phyloP scores from a whole-genome alignment of 306 rosid genomes.

The Trifolium pratense region DNA sequence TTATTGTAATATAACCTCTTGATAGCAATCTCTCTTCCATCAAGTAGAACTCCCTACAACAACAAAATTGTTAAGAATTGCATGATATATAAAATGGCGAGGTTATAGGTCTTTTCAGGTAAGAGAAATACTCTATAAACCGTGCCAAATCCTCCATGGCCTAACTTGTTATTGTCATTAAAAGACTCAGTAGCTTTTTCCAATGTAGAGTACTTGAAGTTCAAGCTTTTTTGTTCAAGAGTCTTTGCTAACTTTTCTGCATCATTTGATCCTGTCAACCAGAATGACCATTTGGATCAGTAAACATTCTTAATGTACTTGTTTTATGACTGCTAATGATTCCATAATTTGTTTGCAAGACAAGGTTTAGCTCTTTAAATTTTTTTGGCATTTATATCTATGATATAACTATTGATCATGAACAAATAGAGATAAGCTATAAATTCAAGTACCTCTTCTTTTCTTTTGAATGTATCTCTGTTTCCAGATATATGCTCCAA shows the following conservation, averaged over 20 bases:
- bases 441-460: slow-evolving; percentile 67
- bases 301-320: slow-evolving; percentile 1
- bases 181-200: slow-evolving; percentile 87
- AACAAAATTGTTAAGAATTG: slow-evolving; percentile 25
- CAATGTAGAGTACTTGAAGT: slow-evolving; percentile 85
- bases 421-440: background rate
- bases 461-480: slow-evolving; percentile 77
- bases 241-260: slow-evolving; percentile 65
- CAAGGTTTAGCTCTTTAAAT: no score
- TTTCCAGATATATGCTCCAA: slow-evolving; percentile 75
- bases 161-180: slow-evolving; percentile 68
- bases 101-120: slow-evolving; percentile 28
- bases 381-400: no score
- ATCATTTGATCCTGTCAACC: slow-evolving; percentile 68
- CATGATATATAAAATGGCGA: slow-evolving; percentile 7
- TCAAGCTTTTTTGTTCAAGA: slow-evolving; percentile 73
- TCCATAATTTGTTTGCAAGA: slow-evolving; percentile 1
- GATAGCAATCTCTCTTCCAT: slow-evolving; percentile 94
- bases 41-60: slow-evolving; percentile 64
- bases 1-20: slow-evolving; percentile 87
- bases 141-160: slow-evolving; percentile 96
- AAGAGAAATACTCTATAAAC: slow-evolving; percentile 74
- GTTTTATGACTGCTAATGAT: background rate
- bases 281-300: slow-evolving; percentile 24
- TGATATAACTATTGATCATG: no score